Percentiles rank a stretch among this genome's conserved stretches.
phyloP scores from a whole-genome alignment of 1,284 basidiomycete species.

The Ganoderma resinaceum region DNA sequence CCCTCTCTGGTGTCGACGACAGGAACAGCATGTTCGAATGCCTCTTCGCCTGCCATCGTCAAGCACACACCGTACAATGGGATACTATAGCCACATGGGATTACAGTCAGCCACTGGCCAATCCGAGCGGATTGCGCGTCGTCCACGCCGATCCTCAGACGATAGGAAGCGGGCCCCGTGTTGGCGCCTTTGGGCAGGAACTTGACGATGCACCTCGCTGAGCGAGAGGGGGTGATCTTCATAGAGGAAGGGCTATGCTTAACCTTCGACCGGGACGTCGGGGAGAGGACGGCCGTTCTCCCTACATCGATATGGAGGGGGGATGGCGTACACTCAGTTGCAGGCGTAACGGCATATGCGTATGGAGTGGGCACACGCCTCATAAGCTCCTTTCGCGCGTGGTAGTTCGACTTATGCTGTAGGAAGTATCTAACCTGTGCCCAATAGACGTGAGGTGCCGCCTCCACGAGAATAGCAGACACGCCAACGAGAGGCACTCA shows the following conservation, averaged over 20 bases:
- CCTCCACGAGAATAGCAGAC: background rate
- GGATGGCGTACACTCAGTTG: too few species aligned
- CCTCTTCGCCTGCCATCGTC: background rate
- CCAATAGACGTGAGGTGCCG: too few species aligned
- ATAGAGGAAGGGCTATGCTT: background rate
- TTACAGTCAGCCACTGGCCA: background rate
- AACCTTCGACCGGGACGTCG: background rate
- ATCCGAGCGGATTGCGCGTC: background rate
- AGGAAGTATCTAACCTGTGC: background rate
- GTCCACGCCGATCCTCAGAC: conserved; percentile 1
- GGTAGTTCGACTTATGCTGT: background rate
- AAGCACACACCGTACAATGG: conserved; percentile 2
- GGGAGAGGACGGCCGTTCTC: background rate
- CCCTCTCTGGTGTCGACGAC: conserved; percentile 3
- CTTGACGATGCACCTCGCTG: conserved; percentile 4
- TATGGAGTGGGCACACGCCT: background rate
- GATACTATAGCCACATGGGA: background rate
- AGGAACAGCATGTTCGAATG: background rate
- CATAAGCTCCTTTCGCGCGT: background rate
- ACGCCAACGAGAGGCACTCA: background rate
- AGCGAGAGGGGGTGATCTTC: conserved; percentile 7
- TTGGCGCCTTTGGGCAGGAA: conserved; percentile 13
- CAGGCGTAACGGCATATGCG: too few species aligned
- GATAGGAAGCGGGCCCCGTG: background rate
- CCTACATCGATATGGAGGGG: background rate